These are phyloP conservation scores for Eutrema japonicum DNA, from an alignment of 345 rosid species.

Conservation along the genomic window DNA sequence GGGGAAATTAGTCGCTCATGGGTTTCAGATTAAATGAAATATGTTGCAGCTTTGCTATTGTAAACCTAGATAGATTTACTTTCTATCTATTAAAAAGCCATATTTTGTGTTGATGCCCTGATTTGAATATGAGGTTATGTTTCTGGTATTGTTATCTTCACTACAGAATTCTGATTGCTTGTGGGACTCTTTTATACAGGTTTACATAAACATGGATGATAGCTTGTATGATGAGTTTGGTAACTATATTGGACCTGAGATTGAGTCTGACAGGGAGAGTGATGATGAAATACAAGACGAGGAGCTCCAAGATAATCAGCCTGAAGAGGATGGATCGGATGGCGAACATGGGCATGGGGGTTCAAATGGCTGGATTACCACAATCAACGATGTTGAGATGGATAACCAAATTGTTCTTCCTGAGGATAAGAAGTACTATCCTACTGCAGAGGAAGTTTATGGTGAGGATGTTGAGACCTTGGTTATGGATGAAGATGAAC, in stretches of 20 bases:
- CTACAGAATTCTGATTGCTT: not conserved
- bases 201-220: slow-evolving; percentile 70
- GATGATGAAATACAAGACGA: slow-evolving; percentile 77
- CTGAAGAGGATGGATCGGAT: slow-evolving; percentile 62
- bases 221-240: slow-evolving; percentile 98
- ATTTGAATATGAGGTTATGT: not conserved
- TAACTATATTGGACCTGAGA: slow-evolving; percentile 95
- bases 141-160: not conserved
- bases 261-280: slow-evolving; percentile 87
- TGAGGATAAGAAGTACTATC: slow-evolving; percentile 95
- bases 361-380: slow-evolving; percentile 84
- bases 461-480: slow-evolving; percentile 93
- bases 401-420: slow-evolving; percentile 95
- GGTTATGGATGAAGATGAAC: slow-evolving; percentile 98
- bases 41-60: not conserved
- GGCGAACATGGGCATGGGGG: slow-evolving; percentile 58
- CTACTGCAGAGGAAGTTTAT: slow-evolving; percentile 97
- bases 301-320: slow-evolving; percentile 54
- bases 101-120: not conserved
- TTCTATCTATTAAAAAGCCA: not conserved
- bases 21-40: not conserved
- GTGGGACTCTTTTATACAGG: slow-evolving; percentile 22
- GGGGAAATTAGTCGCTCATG: not conserved
- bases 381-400: slow-evolving; percentile 78
- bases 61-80: not conserved